A percentile compares a stretch with the other conserved stretches of the same genome.
Evolutionary conservation across 768 basidiomycete species (phyloP).

Genomic region (Coprinellus micaceus): DNA sequence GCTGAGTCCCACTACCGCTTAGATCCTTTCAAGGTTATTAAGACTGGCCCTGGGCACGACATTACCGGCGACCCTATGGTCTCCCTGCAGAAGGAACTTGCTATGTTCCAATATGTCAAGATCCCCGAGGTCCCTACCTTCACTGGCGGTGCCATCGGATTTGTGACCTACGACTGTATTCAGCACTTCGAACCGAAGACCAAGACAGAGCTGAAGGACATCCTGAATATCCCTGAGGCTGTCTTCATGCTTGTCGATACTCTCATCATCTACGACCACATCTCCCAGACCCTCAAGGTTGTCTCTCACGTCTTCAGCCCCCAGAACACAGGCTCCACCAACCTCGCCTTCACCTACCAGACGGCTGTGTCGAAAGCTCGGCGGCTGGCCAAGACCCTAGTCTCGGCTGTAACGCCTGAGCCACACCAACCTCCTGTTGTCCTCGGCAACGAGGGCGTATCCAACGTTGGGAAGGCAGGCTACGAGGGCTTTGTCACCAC

Average conservation of each 20-base stretch:
- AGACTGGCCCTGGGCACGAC: slow-evolving; percentile 82
- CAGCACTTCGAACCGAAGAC: slow-evolving; percentile 97
- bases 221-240: slow-evolving; percentile 87
- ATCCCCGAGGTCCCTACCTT: slow-evolving; percentile 92
- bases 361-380: slow-evolving; percentile 82
- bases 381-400: slow-evolving; percentile 69
- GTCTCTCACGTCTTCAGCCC: slow-evolving; percentile 95
- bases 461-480: slow-evolving; percentile 91
- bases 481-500: slow-evolving; percentile 89
- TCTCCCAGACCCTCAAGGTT: slow-evolving; percentile 91
- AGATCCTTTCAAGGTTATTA: slow-evolving; percentile 94
- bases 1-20: slow-evolving; percentile 1
- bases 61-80: slow-evolving; percentile 83
- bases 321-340: slow-evolving; percentile 57
- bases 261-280: slow-evolving; percentile 93
- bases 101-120: slow-evolving; percentile 84
- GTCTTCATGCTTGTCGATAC: slow-evolving; percentile 97
- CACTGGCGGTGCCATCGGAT: slow-evolving; percentile 96
- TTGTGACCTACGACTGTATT: slow-evolving; percentile 94
- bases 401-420: slow-evolving; percentile 53
- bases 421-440: slow-evolving; percentile 62
- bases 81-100: slow-evolving; percentile 80
- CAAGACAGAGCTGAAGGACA: slow-evolving; percentile 66
- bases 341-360: slow-evolving; percentile 82
- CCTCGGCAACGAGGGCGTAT: slow-evolving; percentile 65